phyloP scores from a whole-genome alignment of 2,329 filamentous ascomycete species.

The Claviceps humidiphila region DNA sequence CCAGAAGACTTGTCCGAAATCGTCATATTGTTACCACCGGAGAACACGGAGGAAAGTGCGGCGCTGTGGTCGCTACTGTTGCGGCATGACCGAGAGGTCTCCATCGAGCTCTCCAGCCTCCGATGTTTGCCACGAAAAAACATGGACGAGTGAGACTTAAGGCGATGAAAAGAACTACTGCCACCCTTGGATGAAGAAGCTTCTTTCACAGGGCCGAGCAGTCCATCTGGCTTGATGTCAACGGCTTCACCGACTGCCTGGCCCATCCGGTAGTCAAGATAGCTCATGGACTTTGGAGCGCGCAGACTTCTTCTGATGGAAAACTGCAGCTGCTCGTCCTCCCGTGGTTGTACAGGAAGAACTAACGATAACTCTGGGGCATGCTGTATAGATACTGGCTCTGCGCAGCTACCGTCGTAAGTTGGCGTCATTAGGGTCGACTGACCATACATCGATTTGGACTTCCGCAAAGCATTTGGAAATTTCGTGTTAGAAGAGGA shows the following conservation, averaged over 20 bases:
- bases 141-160: constrained; percentile 29
- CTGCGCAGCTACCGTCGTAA: background rate
- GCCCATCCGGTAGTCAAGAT: constrained; percentile 19
- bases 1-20: constrained; percentile 15
- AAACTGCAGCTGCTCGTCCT: constrained; percentile 15
- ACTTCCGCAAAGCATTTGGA: constrained; percentile 37
- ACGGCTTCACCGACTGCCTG: background rate
- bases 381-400: constrained; percentile 4
- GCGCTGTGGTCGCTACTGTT: constrained; percentile 29
- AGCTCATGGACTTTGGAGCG: constrained; percentile 42
- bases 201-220: constrained; percentile 23
- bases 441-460: constrained; percentile 38
- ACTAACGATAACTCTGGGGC: constrained; percentile 4
- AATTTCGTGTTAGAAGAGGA: constrained; percentile 27
- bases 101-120: constrained; percentile 19
- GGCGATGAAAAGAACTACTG: constrained; percentile 16
- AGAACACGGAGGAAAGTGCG: constrained; percentile 19
- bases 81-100: constrained; percentile 36
- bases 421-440: constrained; percentile 12
- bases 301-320: constrained; percentile 18
- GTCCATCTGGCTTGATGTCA: constrained; percentile 10
- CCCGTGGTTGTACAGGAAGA: constrained; percentile 11
- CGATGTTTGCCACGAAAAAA: constrained; percentile 28
- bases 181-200: constrained; percentile 18
- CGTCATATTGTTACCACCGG: constrained; percentile 9